A percentile compares a stretch with the other conserved stretches of the same genome.
Conservation (phyloP, 495 filamentous ascomycete genomes). For the Lichina pygmaea region DNA sequence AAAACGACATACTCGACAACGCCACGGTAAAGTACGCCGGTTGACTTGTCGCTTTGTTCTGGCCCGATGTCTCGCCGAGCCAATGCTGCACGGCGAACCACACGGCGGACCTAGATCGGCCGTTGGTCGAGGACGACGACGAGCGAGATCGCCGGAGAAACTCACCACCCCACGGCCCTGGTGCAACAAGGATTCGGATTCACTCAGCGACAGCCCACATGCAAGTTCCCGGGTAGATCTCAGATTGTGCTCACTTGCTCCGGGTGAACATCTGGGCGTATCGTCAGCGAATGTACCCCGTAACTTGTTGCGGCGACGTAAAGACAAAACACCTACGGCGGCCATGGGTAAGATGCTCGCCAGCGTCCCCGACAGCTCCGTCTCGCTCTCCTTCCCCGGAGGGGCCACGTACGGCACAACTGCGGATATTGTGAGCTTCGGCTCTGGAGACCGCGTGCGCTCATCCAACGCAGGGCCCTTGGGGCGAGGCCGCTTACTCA, state of each 20-base stretch:
- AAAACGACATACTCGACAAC: slow-evolving; percentile 45
- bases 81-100: slow-evolving; percentile 64
- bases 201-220: not conserved
- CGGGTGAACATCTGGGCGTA: slow-evolving; percentile 53
- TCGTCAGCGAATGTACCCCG: not conserved
- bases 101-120: slow-evolving; percentile 39
- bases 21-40: slow-evolving; percentile 65
- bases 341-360: slow-evolving; percentile 78
- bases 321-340: slow-evolving; percentile 24
- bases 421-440: slow-evolving; percentile 5
- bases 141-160: not conserved
- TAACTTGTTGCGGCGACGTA: not conserved
- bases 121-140: not conserved
- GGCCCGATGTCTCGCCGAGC: slow-evolving; percentile 54
- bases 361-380: slow-evolving; percentile 31
- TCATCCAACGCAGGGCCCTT: too few species aligned
- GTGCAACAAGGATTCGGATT: not conserved
- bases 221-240: too few species aligned
- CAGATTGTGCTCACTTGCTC: slow-evolving; percentile 34
- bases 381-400: slow-evolving; percentile 24
- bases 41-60: slow-evolving; percentile 34
- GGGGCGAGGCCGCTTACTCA: slow-evolving; percentile 28
- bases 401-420: slow-evolving; percentile 37
- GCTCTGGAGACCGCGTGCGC: too few species aligned
- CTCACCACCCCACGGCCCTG: slow-evolving; percentile 59